Base-by-base conservation (phyloP, 2,329 filamentous ascomycete species). In the Lachnellula hyalina region DNA sequence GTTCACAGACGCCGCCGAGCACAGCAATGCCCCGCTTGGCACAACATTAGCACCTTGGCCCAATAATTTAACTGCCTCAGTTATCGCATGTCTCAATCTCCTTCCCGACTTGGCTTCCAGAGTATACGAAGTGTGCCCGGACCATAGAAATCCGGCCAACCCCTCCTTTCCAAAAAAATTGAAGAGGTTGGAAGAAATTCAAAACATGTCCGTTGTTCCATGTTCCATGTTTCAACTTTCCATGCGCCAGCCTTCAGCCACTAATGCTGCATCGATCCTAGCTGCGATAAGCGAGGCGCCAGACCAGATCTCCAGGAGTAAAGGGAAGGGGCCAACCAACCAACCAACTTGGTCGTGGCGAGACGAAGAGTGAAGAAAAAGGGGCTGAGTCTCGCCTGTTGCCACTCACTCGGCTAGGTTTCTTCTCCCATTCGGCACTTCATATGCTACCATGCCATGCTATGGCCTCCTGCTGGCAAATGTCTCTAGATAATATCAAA, bases 1-100 rank as follows among this genome's bases (percentile, higher is more conserved):
- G 34, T 14, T 52, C 28, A 32, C 28, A 32, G 28, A 32, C 17
- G 36, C 36, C 36, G 36, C 36, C 12, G 6, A 40, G 19, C 23
- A 32, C 34, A 53, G 51, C 51, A 53, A 53, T 53, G 51, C 51
- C 51, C 44, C 51, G 44, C 51, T 53, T 53, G 51, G 51, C 51
- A 47, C 14, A 32, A 32, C 25, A 51, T 51, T 51, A 40, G 49
- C 49, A 28, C 15, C 50, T 47, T 52, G 44, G 45, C 51, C 36
- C 44, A 53, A 48, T 48, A 19, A 49, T 23, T 21, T 25, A 48
- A 8, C 45, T 35, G n/a, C 21, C 42, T 25, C 19, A 28, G 25
- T 17, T 40, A 15, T 15, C 36, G 36, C 15, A 17, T 17, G n/a
- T 15, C n/a, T 28, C 50, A 47, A 12, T 11, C 48, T 40, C 34